Percentiles rank a stretch among this genome's conserved stretches.
Evolutionary conservation across 1,139 yeast genomes (phyloP).

Genomic region (Debaryomyces nepalensis): DNA sequence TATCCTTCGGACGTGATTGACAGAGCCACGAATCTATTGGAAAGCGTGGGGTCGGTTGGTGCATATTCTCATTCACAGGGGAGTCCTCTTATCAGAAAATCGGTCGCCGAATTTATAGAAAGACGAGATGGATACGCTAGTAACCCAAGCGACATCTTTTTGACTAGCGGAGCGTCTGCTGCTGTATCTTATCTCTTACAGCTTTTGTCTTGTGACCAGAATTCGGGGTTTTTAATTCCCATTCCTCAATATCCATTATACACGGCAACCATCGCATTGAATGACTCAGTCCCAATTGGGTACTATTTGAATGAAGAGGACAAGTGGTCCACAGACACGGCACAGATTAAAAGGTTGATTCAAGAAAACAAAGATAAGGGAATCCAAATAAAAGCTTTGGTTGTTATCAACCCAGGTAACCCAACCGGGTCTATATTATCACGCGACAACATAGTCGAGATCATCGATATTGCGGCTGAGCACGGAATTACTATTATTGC

Average conservation of each 20-base stretch:
- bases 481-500: slow-evolving; percentile 87
- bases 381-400: slow-evolving; percentile 74
- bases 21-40: slow-evolving; percentile 66
- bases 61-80: slow-evolving; percentile 97
- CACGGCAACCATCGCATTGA: slow-evolving; percentile 87
- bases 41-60: slow-evolving; percentile 80
- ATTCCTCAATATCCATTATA: slow-evolving; percentile 97
- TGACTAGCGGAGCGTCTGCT: slow-evolving; percentile 93
- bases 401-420: slow-evolving; percentile 96
- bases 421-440: slow-evolving; percentile 90
- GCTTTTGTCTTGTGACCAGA: slow-evolving; percentile 65
- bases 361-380: slow-evolving; percentile 56
- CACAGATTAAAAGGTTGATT: slow-evolving; percentile 63
- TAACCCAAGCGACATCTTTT: slow-evolving; percentile 70
- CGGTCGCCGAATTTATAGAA: slow-evolving; percentile 80
- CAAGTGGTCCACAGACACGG: slow-evolving; percentile 83
- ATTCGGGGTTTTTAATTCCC: slow-evolving; percentile 88
- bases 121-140: slow-evolving; percentile 60
- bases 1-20: slow-evolving; percentile 74
- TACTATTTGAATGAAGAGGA: slow-evolving; percentile 80
- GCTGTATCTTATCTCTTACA: slow-evolving; percentile 82
- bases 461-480: slow-evolving; percentile 80
- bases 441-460: slow-evolving; percentile 65
- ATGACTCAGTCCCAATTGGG: slow-evolving; percentile 82
- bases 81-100: slow-evolving; percentile 65